These are phyloP conservation scores for Halophytophthora polymorphica DNA, from an alignment of 352 stramenopile species.

Conservation along the genomic window DNA sequence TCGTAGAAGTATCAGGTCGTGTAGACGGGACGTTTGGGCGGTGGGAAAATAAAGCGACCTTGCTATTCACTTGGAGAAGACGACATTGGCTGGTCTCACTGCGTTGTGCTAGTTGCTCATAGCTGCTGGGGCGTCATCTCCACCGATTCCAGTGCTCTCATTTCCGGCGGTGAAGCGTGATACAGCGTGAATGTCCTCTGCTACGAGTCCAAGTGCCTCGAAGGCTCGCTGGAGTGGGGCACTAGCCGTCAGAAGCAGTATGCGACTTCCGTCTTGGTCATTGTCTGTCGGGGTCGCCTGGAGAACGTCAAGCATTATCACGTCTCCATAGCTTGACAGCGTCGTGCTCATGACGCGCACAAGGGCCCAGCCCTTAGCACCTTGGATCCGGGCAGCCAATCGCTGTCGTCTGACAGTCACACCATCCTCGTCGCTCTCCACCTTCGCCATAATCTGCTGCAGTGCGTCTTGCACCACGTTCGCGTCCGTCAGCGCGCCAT, in stretches of 20 bases:
- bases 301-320: constrained; percentile 8
- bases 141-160: no score
- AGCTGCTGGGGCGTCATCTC: no score
- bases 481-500: constrained; percentile 5
- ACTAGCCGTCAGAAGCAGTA: constrained; percentile 13
- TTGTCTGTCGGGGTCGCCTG: constrained; percentile 1
- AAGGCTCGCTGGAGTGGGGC: constrained; percentile 12
- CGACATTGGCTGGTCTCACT: no score
- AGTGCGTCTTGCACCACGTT: constrained; percentile 4
- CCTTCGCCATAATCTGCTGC: constrained; percentile 5
- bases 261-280: not conserved
- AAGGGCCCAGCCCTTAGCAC: constrained; percentile 7
- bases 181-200: not conserved
- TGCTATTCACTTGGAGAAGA: no score
- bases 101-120: no score
- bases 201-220: constrained; percentile 13
- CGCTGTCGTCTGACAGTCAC: constrained; percentile 13
- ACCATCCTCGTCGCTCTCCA: not conserved
- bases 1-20: no score
- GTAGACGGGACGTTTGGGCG: no score
- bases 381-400: constrained; percentile 7
- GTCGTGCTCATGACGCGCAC: constrained; percentile 10
- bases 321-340: constrained; percentile 10
- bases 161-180: no score
- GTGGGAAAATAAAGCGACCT: no score